phyloP scores from a whole-genome alignment of 2,329 filamentous ascomycete genomes.

The Truncatella angustata region DNA sequence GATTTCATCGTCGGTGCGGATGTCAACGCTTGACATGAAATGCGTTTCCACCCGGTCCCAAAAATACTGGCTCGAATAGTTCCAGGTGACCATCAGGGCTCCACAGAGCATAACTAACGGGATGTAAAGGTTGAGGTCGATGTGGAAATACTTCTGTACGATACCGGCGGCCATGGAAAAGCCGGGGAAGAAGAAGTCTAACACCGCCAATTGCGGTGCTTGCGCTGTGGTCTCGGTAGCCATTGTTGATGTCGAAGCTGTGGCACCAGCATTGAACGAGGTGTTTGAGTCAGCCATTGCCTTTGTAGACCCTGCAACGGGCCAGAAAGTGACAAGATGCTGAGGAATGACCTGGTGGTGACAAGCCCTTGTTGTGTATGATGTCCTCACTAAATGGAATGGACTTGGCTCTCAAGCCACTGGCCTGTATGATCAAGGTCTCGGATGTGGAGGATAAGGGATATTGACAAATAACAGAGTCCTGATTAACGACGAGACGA shows the following conservation, averaged over 20 bases:
- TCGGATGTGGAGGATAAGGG: no score
- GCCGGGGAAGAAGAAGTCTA: constrained; percentile 66
- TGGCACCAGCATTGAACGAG: background rate
- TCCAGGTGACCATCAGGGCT: constrained; percentile 47
- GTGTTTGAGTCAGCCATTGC: background rate
- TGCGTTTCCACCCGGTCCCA: constrained; percentile 48
- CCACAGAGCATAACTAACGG: constrained; percentile 53
- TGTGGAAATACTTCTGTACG: constrained; percentile 54
- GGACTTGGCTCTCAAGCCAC: no score
- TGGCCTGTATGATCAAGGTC: no score
- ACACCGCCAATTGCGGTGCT: constrained; percentile 41
- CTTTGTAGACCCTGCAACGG: no score
- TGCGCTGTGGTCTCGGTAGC: constrained; percentile 3
- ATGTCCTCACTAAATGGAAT: no score
- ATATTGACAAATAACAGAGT: no score
- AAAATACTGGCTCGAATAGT: constrained; percentile 49
- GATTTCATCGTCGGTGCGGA: constrained; percentile 68
- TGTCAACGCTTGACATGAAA: constrained; percentile 64
- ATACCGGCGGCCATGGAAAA: constrained; percentile 57
- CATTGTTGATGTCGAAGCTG: background rate
- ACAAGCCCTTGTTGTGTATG: no score
- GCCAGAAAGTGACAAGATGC: no score
- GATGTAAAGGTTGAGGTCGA: constrained; percentile 63
- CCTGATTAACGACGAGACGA: no score
- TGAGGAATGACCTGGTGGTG: no score